phyloP scores from a whole-genome alignment of 257 asterid genomes.

The Rehmannia glutinosa region DNA sequence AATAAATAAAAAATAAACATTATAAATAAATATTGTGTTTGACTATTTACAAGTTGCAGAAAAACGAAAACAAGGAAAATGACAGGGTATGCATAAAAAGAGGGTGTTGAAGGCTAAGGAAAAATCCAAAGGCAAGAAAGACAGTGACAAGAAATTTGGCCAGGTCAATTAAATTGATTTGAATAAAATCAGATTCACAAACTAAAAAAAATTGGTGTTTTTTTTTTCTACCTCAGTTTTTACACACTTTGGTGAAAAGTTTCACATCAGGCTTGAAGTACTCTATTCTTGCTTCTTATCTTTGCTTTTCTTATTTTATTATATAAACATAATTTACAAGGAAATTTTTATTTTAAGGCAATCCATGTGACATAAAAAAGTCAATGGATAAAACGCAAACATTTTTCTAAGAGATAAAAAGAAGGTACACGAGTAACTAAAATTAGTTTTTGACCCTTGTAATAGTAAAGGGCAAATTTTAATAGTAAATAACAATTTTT shows the following conservation, averaged over 20 bases:
- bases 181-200: conserved; percentile 10
- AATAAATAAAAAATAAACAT: not conserved
- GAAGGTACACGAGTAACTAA: no score
- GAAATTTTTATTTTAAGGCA: no score
- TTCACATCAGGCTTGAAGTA: conserved; percentile 35
- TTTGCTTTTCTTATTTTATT: not conserved
- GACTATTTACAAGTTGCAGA: not conserved
- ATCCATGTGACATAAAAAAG: no score
- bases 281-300: not conserved
- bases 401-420: no score
- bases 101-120: conserved; percentile 5
- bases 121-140: conserved; percentile 27
- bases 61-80: not conserved
- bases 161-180: conserved; percentile 24
- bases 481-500: no score
- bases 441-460: no score
- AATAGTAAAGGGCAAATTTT: no score
- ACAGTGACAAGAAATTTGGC: conserved; percentile 30
- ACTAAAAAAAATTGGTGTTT: conserved; percentile 10
- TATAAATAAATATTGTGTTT: not conserved
- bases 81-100: not conserved
- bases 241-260: conserved; percentile 42
- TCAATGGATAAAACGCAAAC: no score
- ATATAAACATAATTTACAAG: no score
- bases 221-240: conserved; percentile 25